Conservation (phyloP, 768 basidiomycete genomes). For the Nidularia pulvinata region DNA sequence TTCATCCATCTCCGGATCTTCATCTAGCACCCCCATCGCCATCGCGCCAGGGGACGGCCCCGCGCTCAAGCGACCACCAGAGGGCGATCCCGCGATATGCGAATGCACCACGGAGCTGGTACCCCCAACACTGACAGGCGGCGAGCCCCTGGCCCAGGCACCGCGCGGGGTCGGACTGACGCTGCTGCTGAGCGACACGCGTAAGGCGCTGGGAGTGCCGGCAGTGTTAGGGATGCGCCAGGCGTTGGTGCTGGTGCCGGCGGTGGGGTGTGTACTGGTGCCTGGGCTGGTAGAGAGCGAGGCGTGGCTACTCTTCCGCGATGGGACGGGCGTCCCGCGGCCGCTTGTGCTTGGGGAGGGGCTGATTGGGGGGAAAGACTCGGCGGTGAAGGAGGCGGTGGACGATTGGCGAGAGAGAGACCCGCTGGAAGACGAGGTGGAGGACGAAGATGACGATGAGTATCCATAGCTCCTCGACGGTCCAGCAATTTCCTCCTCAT, state of each 20-base stretch:
- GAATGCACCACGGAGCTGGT: no score
- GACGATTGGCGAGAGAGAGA: conserved; percentile 17
- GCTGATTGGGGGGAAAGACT: neutral
- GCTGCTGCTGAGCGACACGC: no score
- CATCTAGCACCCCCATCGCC: conserved; percentile 1
- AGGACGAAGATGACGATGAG: conserved; percentile 15
- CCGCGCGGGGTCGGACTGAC: conserved; percentile 16
- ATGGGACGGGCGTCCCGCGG: neutral
- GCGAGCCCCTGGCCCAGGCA: conserved; percentile 3
- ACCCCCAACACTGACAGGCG: no score
- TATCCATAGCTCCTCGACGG: conserved; percentile 6
- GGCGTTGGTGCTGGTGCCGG: no score
- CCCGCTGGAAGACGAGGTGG: conserved; percentile 13
- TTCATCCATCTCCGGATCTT: conserved; percentile 55
- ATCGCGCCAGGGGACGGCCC: no score
- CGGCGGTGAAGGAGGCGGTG: conserved; percentile 2
- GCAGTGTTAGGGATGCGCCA: no score
- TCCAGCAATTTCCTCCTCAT: conserved; percentile 22
- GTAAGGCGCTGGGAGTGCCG: no score
- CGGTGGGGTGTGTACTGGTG: no score
- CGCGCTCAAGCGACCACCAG: neutral
- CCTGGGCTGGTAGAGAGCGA: no score
- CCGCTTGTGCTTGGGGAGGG: neutral
- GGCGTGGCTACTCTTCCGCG: conserved; percentile 7
- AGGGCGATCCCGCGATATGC: neutral